Conservation (phyloP, 768 basidiomycete genomes). For the Tulasnella sp. region DNA sequence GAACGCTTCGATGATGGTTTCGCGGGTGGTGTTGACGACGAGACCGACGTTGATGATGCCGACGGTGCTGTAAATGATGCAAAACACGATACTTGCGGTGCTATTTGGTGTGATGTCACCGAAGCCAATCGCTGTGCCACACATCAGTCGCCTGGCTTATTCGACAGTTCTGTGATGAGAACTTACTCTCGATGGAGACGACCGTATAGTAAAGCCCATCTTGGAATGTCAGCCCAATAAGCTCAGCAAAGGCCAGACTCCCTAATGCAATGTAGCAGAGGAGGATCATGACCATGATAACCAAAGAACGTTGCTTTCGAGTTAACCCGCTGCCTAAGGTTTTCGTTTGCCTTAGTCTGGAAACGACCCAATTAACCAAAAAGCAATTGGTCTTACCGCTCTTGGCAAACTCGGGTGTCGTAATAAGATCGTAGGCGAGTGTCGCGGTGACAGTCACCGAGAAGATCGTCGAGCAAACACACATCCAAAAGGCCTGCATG, state of each 20-base stretch:
- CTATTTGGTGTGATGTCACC: constrained; percentile 62
- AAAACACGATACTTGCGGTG: constrained; percentile 54
- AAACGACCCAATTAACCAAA: neutral
- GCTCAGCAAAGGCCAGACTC: constrained; percentile 52
- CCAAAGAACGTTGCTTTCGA: constrained; percentile 66
- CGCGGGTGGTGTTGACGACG: constrained; percentile 60
- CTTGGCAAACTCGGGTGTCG: constrained; percentile 57
- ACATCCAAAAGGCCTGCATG: constrained; percentile 67
- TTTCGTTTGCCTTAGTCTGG: neutral
- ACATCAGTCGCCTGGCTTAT: neutral
- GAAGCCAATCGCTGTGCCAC: constrained; percentile 45
- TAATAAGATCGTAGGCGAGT: constrained; percentile 56
- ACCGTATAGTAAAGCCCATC: constrained; percentile 75
- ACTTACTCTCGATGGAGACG: constrained; percentile 55
- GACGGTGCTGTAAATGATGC: constrained; percentile 45
- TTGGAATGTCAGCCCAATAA: constrained; percentile 56
- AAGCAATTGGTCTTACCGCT: constrained; percentile 47
- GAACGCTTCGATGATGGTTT: constrained; percentile 67
- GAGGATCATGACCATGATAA: constrained; percentile 70
- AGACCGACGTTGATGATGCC: constrained; percentile 58
- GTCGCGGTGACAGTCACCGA: constrained; percentile 65
- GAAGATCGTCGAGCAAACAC: constrained; percentile 63
- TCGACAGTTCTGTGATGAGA: neutral
- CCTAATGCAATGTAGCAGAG: constrained; percentile 72
- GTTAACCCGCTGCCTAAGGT: constrained; percentile 73